Evolutionary conservation across 371 early-diverging fungal genomes (phyloP), one percentile per base, ranked within the genome.

Genomic region (Mucor irregularis): DNA sequence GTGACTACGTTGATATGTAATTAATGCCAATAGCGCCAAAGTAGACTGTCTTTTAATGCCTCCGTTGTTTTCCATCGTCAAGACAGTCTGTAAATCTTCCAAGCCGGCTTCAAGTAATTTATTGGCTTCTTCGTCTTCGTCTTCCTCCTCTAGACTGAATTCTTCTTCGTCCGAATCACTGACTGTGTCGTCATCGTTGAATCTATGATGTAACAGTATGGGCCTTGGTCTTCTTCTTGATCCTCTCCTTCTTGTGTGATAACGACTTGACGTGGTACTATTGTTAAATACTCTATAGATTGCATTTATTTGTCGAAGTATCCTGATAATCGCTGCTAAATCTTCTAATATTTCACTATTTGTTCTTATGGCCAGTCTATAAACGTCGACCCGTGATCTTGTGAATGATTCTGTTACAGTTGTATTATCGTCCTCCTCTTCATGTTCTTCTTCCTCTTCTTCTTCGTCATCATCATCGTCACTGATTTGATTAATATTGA

Each of bases 341-440:
- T 64, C 64, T 51, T 64, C 59, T 24, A 64, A 21, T 21, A 64
- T 54, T 16, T 64, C 59, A 19, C 49, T 55, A 29, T 64, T 58
- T 17, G 55, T 55, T 46, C 58, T 35, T 7, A 54, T 35, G 1
- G 64, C 55, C 10, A 58, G 34, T 38, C 64, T 30, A 40, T 58
- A 54, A 13, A 64, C 40, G 29, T 59, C 47, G 7, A 53, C 57
- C 17, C 53, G 48, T 28, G 57, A 56, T 5, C 47, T 16, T 31
- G 40, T 16, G 10, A 33, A 38, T 17, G 34, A 30, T 19, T 42
- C 64, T 24, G 56, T 45, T 10, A 45, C 30, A 5, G 49, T 49
- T 21, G 58, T 51, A 13, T 59, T 51, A 29, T 57, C 61, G 28
- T 51, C 42, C 2, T 21, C 47, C 6, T 53, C 53, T 35, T 34